Base-by-base conservation (phyloP, 441 rosid genomes). In the Pelargonium myrrhifolium region DNA sequence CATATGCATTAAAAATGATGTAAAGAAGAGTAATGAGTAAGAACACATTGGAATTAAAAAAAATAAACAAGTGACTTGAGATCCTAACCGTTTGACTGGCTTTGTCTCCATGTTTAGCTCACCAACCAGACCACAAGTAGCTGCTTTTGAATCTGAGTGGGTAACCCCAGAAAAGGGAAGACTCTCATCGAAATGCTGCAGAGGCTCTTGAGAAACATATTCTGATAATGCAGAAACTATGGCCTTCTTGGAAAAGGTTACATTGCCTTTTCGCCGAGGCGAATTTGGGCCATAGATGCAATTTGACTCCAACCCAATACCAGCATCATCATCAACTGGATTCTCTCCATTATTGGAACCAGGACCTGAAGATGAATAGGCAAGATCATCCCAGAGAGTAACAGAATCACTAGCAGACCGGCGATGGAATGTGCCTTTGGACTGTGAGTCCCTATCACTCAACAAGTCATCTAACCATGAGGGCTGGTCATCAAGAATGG, bases 211-310 rank as follows among this genome's bases (percentile, higher is more conserved):
- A 69, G 83, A 69, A 62, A 68, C 79, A 71, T 80, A 84, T 26
- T 87, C 88, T 61, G 86, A 81, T 40, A 89, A 71, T 47, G 92
- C 96, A 2, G 90, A 87, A 68, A 75, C 89, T 47, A 86, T 72
- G 73, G 86, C 81, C 72, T 75, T 82, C 62, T 76, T 83, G 8
- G 89, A 77, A 72, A 85, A 74, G 72, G 78, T 75, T 9, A 81
- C 65, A 65, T 68, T 81, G 64, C 75, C 76, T 75, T 62, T 87
- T 62, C 71, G 79, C 72, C 96, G 78, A 17, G 93, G 96, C 12
- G 96, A 89, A 78, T 84, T 87, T 15, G 96, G 96, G 75, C 96
- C 93, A 67, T 89, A 89, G 0, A 82, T 64, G 73, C 81, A 87
- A 72, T 81, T 79, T 24, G 89, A 81, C 73, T 86, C 87, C 82